phyloP scores from a whole-genome alignment of 164 flowering plant genomes.

The Vitis riparia region DNA sequence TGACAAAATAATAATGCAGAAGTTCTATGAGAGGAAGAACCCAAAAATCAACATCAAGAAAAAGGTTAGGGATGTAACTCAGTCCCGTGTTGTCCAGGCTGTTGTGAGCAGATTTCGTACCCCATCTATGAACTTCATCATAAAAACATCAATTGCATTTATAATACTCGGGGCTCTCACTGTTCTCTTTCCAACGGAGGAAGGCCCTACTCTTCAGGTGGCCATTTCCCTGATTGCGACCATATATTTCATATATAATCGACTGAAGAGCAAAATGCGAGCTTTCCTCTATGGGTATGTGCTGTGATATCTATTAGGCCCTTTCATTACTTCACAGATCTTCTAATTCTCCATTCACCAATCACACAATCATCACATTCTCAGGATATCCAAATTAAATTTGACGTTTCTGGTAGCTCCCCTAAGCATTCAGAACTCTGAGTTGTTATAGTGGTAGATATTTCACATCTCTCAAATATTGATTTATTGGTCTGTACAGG shows the following conservation, averaged over 20 bases:
- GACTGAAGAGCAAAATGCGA: constrained; percentile 71
- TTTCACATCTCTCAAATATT: background rate
- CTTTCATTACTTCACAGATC: background rate
- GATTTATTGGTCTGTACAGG: constrained; percentile 41
- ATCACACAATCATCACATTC: background rate
- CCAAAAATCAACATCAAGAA: constrained; percentile 85
- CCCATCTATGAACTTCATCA: constrained; percentile 64
- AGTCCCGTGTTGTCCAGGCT: constrained; percentile 63
- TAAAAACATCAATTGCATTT: constrained; percentile 64
- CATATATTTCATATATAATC: constrained; percentile 69
- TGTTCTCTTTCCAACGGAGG: constrained; percentile 88
- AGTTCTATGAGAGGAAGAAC: constrained; percentile 78
- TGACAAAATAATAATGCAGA: constrained; percentile 95
- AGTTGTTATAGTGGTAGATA: background rate
- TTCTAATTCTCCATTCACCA: no score
- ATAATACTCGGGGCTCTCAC: constrained; percentile 78
- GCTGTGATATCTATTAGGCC: background rate
- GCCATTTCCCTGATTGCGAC: constrained; percentile 77
- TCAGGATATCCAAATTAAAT: no score
- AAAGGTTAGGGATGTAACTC: constrained; percentile 74
- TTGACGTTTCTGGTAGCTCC: no score
- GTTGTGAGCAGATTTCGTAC: constrained; percentile 71
- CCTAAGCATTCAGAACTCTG: no score
- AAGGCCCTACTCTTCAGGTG: constrained; percentile 98
- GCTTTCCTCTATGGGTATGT: constrained; percentile 88